Evolutionary conservation across 2,329 filamentous ascomycete genomes (phyloP), one percentile per base, ranked within the genome.

Genomic region (Aspergillus intermedius): DNA sequence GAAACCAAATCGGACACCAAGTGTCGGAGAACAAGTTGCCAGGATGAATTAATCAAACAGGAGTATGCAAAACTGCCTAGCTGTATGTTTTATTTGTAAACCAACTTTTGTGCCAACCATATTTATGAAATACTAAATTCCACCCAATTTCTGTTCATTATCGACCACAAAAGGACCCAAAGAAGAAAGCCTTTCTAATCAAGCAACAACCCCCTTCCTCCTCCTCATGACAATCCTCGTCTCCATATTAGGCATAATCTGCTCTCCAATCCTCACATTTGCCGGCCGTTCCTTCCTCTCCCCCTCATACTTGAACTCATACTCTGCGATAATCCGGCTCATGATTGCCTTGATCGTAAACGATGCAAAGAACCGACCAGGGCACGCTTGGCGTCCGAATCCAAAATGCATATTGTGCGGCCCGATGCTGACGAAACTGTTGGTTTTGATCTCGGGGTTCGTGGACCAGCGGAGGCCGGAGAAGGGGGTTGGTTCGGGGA

Each of bases 401-500:
- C 62, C 62, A 40, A 65, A 65, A 30, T 64, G 60, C 51, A 63
- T 56, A 28, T 59, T 59, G 5, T 52, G 30, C 0, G 49, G 42
- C 21, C 46, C 53, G 21, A 59, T 53, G n/a, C 47, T 49, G 6
- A 62, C 56, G 10, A 62, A 53, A 13, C 49, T 56, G 8, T 46
- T 51, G 17, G 51, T 53, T 5, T 49, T 49, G 22, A 56, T 46
- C 6, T 40, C 35, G 5, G 54, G 46, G n/a, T 59, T 46, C 13
- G 47, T 50, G 10, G 57, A 58, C 61, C 61, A 65, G 8, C 62
- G 61, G 46, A 64, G 61, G 2, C 59, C 60, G 5, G 64, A 55
- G 45, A 65, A 66, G 3, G 21, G 13, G 0, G 47, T 22, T 2
- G 60, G 54, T n/a, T 59, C 42, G 4, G 48, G 19, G n/a, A 64